phyloP scores from a whole-genome alignment of 192 early-diverging fungal genomes.

The Umbelopsis vinacea region DNA sequence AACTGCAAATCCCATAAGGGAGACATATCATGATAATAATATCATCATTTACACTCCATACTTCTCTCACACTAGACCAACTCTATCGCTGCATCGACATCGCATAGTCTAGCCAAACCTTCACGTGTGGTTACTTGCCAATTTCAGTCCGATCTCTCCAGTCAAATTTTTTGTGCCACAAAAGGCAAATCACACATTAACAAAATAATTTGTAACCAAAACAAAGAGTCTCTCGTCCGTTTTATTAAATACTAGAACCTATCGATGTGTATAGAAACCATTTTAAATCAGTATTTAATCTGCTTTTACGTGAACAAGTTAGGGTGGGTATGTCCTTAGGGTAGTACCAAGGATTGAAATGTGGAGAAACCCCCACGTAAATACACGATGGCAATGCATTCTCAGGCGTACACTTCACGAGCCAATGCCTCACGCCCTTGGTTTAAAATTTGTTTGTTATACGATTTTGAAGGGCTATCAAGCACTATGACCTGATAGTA shows the following conservation, averaged over 20 bases:
- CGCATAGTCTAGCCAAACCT: not conserved
- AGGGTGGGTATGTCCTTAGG: not conserved
- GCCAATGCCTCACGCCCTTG: constrained; percentile 25
- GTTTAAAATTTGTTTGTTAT: constrained; percentile 28
- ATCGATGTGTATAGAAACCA: too few relatives aligned
- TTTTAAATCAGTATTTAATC: too few relatives aligned
- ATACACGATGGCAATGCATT: not conserved
- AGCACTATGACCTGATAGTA: constrained; percentile 29
- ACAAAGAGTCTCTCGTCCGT: too few relatives aligned
- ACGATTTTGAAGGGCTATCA: constrained; percentile 33
- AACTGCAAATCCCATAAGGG: too few relatives aligned
- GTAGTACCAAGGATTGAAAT: not conserved
- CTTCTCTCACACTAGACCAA: not conserved
- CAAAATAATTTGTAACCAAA: too few relatives aligned
- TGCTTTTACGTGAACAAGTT: too few relatives aligned
- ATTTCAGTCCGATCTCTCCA: constrained; percentile 10
- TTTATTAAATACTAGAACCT: too few relatives aligned
- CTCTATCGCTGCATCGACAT: not conserved
- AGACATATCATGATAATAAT: not conserved
- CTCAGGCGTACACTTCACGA: constrained; percentile 28
- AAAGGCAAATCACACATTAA: not conserved
- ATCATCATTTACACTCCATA: not conserved
- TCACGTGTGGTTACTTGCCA: constrained; percentile 5
- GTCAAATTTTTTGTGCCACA: constrained; percentile 22
- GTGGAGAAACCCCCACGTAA: not conserved